Evolutionary conservation across 1,139 yeast genomes (phyloP), one percentile per base, ranked within the genome.

Genomic region (Taiozyma onychis): DNA sequence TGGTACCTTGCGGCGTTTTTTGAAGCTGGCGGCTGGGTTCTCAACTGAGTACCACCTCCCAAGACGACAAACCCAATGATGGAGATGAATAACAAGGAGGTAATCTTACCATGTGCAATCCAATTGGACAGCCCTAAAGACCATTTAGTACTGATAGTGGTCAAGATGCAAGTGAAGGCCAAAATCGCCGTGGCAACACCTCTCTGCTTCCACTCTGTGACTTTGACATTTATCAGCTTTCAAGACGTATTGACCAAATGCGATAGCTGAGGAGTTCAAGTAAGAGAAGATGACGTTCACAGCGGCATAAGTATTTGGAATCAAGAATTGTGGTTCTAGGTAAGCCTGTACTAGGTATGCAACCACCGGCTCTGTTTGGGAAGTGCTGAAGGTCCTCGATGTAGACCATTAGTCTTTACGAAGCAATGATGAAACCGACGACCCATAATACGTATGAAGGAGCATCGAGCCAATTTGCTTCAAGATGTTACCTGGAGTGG

Each of bases 241-340:
- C 46, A 71, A 62, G 39, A 73, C 63, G 51, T 74, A 74, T 22
- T 64, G 61, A 30, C 75, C 75, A 58, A 73, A 73, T 0, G 77
- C 77, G 39, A 70, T 65, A 5, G 77, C 76, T 11, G 75, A 70
- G n/a, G 73, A 65, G 6, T 72, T 72, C 22, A 70, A 57, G 53
- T 69, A 74, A 3, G 76, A 72, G 41, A 74, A 63, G 16, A 71
- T 57, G 37, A 74, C 73, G 18, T 66, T 65, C 10, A 69, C 68
- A 6, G 77, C 78, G 4, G 78, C 77, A 57, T 68, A 74, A 18
- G 70, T 62, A 3, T 72, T 71, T 41, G 78, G 74, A 41, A 74
- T 65, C 59, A 73, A 58, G 53, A 67, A 73, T 43, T 66, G 62
- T 9, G 78, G 77, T 35, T 64, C 65, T 8, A 75, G 74, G 51